Evolutionary conservation across 306 rosid species (phyloP), one percentile per base, ranked within the genome.

Genomic region (Vigna nakashimae): DNA sequence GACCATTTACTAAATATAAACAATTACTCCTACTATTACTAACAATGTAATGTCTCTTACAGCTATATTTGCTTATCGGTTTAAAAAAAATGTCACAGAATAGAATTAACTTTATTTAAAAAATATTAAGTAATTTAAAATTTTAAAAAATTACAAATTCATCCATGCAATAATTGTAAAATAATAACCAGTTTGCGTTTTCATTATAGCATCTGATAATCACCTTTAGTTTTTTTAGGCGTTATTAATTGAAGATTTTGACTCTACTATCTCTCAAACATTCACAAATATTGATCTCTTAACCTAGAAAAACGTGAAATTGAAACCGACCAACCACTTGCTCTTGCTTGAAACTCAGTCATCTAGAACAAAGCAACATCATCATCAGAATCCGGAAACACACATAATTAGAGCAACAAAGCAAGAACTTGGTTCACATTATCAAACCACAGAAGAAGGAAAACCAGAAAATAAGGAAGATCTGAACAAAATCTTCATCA

Each of bases 301-400:
- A 16, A 16, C 50, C 9, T 9, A 72, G 36, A 42, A 40, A 45
- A 56, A 18, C 4, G 38, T 34, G n/a, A 43, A 65, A 30, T n/a
- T 57, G 49, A 45, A 11, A 14, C 14, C n/a, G 6, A 65, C 9
- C 15, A 26, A 52, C 55, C 20, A 42, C 56, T 53, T 16, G 28
- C 2, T 28, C 48, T 24, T 49, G 72, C 72, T 49, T 70, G 9
- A 42, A 38, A 40, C 2, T 60, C 72, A 79, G 55, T 50, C 51
- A 17, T 15, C 12, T 9, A 3, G 6, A 71, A 36, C 13, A 38
- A 14, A 52, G 6, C 7, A 13, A 13, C 6, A 51, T 64, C 79
- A 51, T 64, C 79, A 22, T 56, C 18, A 30, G n/a, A 75, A 17
- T 64, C 76, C n/a, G 11, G 11, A 16, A 5, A 74, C 51, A 32